A percentile compares a stretch with the other conserved stretches of the same genome.
These are phyloP conservation scores for Moelleriella libera DNA, from an alignment of 2,329 filamentous ascomycete genomes.

Conservation along the genomic window DNA sequence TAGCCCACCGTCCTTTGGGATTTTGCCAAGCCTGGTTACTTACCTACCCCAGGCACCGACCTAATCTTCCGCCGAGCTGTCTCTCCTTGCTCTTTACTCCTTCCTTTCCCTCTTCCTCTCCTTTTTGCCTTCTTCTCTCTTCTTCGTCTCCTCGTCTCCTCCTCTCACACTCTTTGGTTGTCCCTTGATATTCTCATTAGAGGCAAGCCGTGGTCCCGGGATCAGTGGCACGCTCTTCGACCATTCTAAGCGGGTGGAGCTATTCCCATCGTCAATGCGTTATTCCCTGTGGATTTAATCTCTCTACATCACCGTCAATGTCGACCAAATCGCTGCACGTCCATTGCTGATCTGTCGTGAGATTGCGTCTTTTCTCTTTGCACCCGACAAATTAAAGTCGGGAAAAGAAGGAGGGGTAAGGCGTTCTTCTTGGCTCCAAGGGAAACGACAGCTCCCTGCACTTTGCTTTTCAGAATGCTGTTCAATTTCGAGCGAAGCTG, in stretches of 20 bases:
- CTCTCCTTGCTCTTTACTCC: background rate
- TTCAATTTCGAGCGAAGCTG: background rate
- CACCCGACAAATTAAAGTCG: background rate
- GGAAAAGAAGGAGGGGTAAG: background rate
- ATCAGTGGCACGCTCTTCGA: too few relatives aligned
- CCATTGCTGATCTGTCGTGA: background rate
- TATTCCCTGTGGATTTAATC: background rate
- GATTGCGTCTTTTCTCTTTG: background rate
- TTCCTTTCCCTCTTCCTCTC: background rate
- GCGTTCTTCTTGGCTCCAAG: too few relatives aligned
- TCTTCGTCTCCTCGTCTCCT: background rate
- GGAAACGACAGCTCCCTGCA: background rate
- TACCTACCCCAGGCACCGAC: too few relatives aligned
- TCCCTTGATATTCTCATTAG: too few relatives aligned
- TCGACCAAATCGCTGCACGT: background rate
- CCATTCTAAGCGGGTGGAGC: background rate
- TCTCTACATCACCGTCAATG: background rate
- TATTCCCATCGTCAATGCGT: background rate
- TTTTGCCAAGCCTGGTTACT: background rate
- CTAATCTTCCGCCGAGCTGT: too few relatives aligned
- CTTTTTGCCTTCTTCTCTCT: background rate
- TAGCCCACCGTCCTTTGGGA: background rate
- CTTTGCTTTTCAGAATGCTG: slow-evolving; percentile 6
- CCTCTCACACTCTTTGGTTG: too few relatives aligned
- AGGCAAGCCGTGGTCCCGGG: too few relatives aligned